Percentiles rank a stretch among this genome's conserved stretches.
These are phyloP conservation scores for Annulohypoxylon moriforme DNA, from an alignment of 495 filamentous ascomycete species.

Conservation along the genomic window DNA sequence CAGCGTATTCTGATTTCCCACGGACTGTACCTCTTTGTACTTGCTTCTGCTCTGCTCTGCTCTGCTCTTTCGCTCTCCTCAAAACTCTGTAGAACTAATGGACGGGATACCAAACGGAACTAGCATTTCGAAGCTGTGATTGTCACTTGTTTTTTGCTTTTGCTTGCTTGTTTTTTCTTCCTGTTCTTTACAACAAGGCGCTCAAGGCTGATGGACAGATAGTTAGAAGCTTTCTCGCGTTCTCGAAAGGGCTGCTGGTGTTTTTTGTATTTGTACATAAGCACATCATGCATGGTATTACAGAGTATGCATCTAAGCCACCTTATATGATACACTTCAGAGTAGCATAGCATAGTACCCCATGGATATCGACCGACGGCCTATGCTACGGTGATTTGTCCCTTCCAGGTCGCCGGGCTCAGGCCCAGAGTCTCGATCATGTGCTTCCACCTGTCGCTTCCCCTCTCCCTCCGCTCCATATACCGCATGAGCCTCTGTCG, in stretches of 20 bases:
- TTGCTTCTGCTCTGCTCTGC: constrained; percentile 10
- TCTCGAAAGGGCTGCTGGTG: constrained; percentile 30
- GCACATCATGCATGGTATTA: constrained; percentile 34
- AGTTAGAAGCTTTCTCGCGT: constrained; percentile 36
- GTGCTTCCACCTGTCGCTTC: constrained; percentile 87
- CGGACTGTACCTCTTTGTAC: constrained; percentile 4
- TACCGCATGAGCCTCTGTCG: constrained; percentile 89
- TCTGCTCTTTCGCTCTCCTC: constrained; percentile 39
- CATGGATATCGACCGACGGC: constrained; percentile 1
- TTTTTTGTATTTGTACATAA: constrained; percentile 43
- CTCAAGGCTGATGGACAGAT: constrained; percentile 38
- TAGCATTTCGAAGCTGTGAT: constrained; percentile 34
- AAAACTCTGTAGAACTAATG: constrained; percentile 51
- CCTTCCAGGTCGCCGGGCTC: constrained; percentile 86
- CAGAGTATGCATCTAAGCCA: constrained; percentile 41
- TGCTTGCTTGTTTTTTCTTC: constrained; percentile 8
- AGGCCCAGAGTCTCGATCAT: constrained; percentile 84
- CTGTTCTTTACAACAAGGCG: constrained; percentile 23
- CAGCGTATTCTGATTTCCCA: constrained; percentile 76
- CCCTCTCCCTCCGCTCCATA: constrained; percentile 87
- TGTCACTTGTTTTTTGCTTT: constrained; percentile 26
- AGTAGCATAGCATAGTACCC: constrained; percentile 25
- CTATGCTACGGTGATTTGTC: constrained; percentile 76
- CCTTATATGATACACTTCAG: constrained; percentile 41
- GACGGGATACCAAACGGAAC: constrained; percentile 44